Evolutionary conservation across 106 monocot genomes (phyloP).

Genomic region (Agapanthus africanus): DNA sequence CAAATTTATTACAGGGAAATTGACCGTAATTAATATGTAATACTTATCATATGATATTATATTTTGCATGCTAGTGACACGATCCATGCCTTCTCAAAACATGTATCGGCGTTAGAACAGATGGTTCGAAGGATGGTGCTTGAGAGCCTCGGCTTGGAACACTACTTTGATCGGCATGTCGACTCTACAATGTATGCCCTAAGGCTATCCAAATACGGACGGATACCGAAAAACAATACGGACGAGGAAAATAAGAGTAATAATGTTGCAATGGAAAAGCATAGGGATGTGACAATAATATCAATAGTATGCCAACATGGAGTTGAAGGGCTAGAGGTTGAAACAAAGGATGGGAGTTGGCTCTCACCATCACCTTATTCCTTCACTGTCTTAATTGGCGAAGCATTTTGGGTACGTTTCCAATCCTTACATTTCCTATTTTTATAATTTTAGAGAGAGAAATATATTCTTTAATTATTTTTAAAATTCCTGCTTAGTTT

Average conservation of each 20-base stretch:
- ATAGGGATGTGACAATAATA: background rate
- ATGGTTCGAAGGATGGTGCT: conserved; percentile 14
- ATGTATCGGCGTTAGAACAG: background rate
- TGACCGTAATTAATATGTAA: too few species aligned
- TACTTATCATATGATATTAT: too few species aligned
- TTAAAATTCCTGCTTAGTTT: too few species aligned
- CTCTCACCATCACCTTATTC: conserved; percentile 3
- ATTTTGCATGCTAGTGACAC: background rate
- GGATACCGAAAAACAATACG: background rate
- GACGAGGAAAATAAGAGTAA: background rate
- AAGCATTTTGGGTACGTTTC: conserved; percentile 10
- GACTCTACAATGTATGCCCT: background rate
- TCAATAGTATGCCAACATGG: conserved; percentile 8
- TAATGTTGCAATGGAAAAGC: background rate
- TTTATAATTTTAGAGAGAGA: too few species aligned
- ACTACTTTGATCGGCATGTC: background rate
- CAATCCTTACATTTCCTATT: background rate
- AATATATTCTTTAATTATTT: too few species aligned
- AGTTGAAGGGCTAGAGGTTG: conserved; percentile 8
- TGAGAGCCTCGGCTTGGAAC: conserved; percentile 1
- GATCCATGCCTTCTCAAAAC: background rate
- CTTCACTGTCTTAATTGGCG: conserved; percentile 7
- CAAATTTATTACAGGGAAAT: too few species aligned
- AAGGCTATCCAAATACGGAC: background rate
- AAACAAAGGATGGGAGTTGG: conserved; percentile 9